phyloP scores from a whole-genome alignment of 2,329 filamentous ascomycete genomes.

The Raffaelea deltoideospora region DNA sequence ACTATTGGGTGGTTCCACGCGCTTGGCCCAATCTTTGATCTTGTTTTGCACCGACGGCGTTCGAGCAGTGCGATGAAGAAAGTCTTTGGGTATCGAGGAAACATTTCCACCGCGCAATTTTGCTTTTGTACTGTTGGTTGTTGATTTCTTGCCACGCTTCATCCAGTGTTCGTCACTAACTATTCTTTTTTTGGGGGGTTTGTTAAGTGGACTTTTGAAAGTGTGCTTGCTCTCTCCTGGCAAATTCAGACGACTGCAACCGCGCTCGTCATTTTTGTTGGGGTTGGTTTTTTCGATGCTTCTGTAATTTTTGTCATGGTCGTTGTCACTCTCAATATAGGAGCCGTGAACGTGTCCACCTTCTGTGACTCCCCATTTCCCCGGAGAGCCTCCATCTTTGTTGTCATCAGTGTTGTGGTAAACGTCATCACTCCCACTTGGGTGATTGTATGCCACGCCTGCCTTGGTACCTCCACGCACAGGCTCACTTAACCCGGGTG shows the following conservation, averaged over 20 bases:
- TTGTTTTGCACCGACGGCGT: constrained; percentile 44
- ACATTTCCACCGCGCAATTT: constrained; percentile 15
- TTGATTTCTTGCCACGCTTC: constrained; percentile 35
- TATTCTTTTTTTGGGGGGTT: constrained; percentile 74
- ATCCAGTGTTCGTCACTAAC: constrained; percentile 89
- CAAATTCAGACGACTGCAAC: neutral
- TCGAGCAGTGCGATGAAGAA: constrained; percentile 33
- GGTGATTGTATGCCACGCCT: no score
- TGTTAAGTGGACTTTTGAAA: neutral
- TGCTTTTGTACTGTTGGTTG: constrained; percentile 15
- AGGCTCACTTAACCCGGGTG: no score
- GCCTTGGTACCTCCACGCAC: no score
- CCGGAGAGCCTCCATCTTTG: no score
- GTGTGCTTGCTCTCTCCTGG: neutral
- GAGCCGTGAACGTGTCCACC: no score
- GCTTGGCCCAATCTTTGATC: constrained; percentile 45
- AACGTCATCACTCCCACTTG: no score
- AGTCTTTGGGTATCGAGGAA: constrained; percentile 41
- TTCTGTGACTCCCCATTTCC: no score
- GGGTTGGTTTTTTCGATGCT: constrained; percentile 12
- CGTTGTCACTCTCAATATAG: constrained; percentile 9
- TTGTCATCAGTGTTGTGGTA: no score
- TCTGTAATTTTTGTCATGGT: constrained; percentile 8
- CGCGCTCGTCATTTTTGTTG: constrained; percentile 7
- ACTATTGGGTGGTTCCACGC: constrained; percentile 38